A percentile compares a stretch with the other conserved stretches of the same genome.
phyloP scores from a whole-genome alignment of 139 green algal genomes.

The Chlamydomonas sphaeroides region DNA sequence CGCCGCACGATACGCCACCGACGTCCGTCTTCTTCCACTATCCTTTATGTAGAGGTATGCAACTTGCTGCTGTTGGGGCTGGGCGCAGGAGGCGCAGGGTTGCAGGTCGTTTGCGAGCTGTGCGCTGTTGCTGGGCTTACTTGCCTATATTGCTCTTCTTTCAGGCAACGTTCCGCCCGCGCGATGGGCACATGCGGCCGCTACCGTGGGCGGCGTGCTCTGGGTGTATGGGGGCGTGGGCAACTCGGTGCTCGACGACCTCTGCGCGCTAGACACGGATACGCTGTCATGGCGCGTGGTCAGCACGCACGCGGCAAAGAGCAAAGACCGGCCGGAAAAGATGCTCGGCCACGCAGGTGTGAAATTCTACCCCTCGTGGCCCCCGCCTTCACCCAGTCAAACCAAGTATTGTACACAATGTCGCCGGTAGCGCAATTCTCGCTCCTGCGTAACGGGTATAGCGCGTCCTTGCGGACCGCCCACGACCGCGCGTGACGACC shows the following conservation, averaged over 20 bases:
- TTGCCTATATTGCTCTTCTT: background rate
- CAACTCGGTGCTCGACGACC: constrained; percentile 45
- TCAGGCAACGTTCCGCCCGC: constrained; percentile 44
- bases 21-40: constrained; percentile 44
- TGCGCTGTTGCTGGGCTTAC: background rate
- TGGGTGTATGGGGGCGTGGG: constrained; percentile 58
- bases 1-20: background rate
- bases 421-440: no score
- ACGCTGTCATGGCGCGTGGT: constrained; percentile 47
- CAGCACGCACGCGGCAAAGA: constrained; percentile 12
- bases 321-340: constrained; percentile 55
- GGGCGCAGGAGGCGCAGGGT: background rate
- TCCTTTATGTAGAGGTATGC: constrained; percentile 29
- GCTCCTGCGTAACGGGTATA: no score
- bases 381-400: no score
- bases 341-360: constrained; percentile 52
- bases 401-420: no score
- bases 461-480: no score
- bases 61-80: background rate
- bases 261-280: constrained; percentile 46
- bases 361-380: no score
- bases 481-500: no score
- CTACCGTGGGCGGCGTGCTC: constrained; percentile 34
- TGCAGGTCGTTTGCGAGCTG: background rate
- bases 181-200: constrained; percentile 44